These are phyloP conservation scores for Phalaenopsis aphrodite DNA, from an alignment of 106 monocot species.

Conservation along the genomic window DNA sequence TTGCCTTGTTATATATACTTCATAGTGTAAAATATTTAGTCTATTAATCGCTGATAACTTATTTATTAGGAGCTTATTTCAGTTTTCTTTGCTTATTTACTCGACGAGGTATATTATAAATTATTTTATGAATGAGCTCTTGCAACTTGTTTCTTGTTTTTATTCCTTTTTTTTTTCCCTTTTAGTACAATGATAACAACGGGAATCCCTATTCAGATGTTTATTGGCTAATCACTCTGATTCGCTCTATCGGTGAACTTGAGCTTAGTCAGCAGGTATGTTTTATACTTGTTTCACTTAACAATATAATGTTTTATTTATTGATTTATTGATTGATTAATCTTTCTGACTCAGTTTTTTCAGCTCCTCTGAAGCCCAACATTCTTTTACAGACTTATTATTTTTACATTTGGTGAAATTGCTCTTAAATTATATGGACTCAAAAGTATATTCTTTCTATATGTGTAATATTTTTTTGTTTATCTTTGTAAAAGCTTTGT, in stretches of 20 bases:
- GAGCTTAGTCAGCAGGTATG: slow-evolving; percentile 86
- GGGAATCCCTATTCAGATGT: slow-evolving; percentile 95
- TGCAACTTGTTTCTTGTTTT: neutral
- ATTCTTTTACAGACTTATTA: neutral
- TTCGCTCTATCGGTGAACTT: slow-evolving; percentile 86
- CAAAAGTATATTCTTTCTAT: no score
- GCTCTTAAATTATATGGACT: neutral
- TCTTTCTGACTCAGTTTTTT: neutral
- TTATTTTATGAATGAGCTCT: neutral
- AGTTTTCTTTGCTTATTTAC: neutral
- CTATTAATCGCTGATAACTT: neutral
- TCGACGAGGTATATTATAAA: neutral
- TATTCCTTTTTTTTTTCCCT: slow-evolving; percentile 7
- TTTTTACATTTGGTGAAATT: neutral
- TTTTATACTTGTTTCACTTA: neutral
- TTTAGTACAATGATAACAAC: slow-evolving; percentile 97
- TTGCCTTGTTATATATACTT: neutral
- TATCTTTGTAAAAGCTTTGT: no score
- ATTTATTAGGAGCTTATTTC: neutral
- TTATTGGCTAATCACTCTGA: slow-evolving; percentile 83
- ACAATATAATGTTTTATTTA: neutral
- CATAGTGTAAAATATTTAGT: neutral
- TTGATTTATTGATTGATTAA: no score
- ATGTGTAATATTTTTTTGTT: no score
- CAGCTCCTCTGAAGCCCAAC: neutral